Conservation (phyloP, 352 stramenopile genomes). For the Hyaloperonospora brassicae region DNA sequence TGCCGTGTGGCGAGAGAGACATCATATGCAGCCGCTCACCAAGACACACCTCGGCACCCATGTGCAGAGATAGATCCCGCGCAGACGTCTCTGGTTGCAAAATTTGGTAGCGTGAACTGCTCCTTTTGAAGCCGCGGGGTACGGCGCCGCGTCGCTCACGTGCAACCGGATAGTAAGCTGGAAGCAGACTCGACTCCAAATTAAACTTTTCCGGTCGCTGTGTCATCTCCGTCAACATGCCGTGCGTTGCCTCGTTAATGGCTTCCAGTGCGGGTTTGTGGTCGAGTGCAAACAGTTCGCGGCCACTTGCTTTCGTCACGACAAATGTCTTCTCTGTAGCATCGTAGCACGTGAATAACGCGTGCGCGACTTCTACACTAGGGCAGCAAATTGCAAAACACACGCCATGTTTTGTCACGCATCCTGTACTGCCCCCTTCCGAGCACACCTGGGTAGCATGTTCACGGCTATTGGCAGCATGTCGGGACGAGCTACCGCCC, state of each 20-base stretch:
- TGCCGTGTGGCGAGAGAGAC: conserved; percentile 46
- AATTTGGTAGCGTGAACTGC: conserved; percentile 52
- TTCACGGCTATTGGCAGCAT: conserved; percentile 18
- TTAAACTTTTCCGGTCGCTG: conserved; percentile 56
- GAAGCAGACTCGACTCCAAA: conserved; percentile 51
- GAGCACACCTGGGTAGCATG: conserved; percentile 68
- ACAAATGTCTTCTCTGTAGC: conserved; percentile 58
- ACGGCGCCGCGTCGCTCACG: conserved; percentile 35
- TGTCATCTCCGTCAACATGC: conserved; percentile 61
- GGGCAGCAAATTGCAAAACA: conserved; percentile 74
- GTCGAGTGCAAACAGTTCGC: conserved; percentile 54
- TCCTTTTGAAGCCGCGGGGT: conserved; percentile 29
- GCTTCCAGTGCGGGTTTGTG: conserved; percentile 61
- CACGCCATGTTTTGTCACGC: conserved; percentile 58
- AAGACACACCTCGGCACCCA: conserved; percentile 46
- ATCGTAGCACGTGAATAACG: conserved; percentile 80
- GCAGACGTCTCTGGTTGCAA: conserved; percentile 58
- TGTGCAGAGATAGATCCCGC: conserved; percentile 40
- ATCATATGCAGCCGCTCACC: conserved; percentile 73
- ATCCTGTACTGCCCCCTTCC: conserved; percentile 47
- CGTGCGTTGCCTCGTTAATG: conserved; percentile 68
- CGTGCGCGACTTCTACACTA: conserved; percentile 69
- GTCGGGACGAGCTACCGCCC: conserved; percentile 40
- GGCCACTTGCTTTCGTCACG: conserved; percentile 55
- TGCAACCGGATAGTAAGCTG: conserved; percentile 67